Conservation (phyloP, 148 eudicot species). For the Cornus suecica region DNA sequence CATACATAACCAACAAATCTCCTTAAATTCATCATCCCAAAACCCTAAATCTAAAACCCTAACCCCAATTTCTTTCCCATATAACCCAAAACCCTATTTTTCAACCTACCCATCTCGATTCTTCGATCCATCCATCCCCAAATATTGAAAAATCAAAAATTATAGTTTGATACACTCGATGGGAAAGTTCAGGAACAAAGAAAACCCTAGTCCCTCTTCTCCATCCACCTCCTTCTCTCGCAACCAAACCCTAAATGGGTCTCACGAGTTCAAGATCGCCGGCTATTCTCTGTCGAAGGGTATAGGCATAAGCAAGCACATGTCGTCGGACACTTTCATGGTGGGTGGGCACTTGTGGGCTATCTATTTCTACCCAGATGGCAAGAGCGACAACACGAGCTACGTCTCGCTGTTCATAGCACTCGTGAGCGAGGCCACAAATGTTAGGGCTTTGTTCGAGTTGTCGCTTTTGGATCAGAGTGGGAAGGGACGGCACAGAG, state of each 20-base stretch:
- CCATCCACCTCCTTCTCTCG: slow-evolving; percentile 33
- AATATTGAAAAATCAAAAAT: no score
- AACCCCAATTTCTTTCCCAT: not conserved
- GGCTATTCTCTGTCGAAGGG: slow-evolving; percentile 51
- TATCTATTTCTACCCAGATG: slow-evolving; percentile 57
- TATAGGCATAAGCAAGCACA: slow-evolving; percentile 43
- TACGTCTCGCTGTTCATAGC: slow-evolving; percentile 54
- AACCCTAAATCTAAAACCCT: not conserved
- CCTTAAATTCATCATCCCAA: no score
- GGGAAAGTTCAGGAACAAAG: slow-evolving; percentile 33
- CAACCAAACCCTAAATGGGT: slow-evolving; percentile 39
- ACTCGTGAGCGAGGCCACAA: slow-evolving; percentile 47
- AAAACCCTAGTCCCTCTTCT: slow-evolving; percentile 19
- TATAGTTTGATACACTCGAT: slow-evolving; percentile 10
- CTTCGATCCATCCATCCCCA: not conserved
- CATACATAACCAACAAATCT: no score
- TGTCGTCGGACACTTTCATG: slow-evolving; percentile 46
- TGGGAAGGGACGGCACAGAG: slow-evolving; percentile 43
- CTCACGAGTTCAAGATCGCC: slow-evolving; percentile 41
- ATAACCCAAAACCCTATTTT: not conserved
- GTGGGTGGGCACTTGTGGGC: slow-evolving; percentile 60
- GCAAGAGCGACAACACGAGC: slow-evolving; percentile 37
- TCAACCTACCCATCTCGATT: not conserved
- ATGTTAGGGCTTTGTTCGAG: slow-evolving; percentile 58
- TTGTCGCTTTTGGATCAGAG: slow-evolving; percentile 54